Conservation (phyloP, 2,329 filamentous ascomycete genomes). For the Ophiocordyceps camponoti-leonardi region DNA sequence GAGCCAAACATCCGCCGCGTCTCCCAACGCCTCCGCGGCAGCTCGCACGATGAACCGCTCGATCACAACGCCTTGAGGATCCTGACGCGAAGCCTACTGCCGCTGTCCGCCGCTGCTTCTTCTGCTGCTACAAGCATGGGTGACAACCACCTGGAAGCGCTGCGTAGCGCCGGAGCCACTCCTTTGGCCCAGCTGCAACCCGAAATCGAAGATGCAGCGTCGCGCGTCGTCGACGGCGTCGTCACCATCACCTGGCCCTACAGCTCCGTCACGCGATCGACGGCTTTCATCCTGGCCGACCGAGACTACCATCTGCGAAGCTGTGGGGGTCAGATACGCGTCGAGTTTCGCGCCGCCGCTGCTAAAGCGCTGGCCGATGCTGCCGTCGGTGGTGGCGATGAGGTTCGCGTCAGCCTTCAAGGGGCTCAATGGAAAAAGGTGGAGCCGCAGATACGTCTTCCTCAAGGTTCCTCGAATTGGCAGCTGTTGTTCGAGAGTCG, state of each 20-base stretch:
- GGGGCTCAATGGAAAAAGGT: slow-evolving; percentile 50
- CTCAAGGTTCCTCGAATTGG: slow-evolving; percentile 37
- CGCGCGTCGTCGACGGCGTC: slow-evolving; percentile 43
- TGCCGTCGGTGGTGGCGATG: slow-evolving; percentile 62
- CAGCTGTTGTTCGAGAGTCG: slow-evolving; percentile 37
- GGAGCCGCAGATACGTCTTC: slow-evolving; percentile 26
- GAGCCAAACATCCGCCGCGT: too few relatives aligned
- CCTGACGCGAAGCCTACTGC: not conserved
- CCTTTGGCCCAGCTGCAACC: slow-evolving; percentile 40
- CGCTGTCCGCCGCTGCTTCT: not conserved
- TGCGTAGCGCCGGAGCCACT: slow-evolving; percentile 18
- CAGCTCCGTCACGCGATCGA: slow-evolving; percentile 55
- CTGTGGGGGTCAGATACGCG: slow-evolving; percentile 62
- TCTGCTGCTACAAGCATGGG: slow-evolving; percentile 1
- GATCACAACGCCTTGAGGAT: too few relatives aligned
- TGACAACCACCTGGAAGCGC: slow-evolving; percentile 4
- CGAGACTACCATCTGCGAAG: slow-evolving; percentile 67
- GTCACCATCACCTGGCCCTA: slow-evolving; percentile 87
- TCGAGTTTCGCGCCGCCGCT: slow-evolving; percentile 53
- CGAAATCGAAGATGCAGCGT: slow-evolving; percentile 20
- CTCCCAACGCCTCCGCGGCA: too few relatives aligned
- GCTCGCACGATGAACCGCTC: too few relatives aligned
- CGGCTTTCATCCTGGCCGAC: slow-evolving; percentile 70
- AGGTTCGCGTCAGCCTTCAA: slow-evolving; percentile 49
- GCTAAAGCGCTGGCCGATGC: slow-evolving; percentile 52